Evolutionary conservation across 129 eudicot species (phyloP).

Genomic region (Lactuca sativa): DNA sequence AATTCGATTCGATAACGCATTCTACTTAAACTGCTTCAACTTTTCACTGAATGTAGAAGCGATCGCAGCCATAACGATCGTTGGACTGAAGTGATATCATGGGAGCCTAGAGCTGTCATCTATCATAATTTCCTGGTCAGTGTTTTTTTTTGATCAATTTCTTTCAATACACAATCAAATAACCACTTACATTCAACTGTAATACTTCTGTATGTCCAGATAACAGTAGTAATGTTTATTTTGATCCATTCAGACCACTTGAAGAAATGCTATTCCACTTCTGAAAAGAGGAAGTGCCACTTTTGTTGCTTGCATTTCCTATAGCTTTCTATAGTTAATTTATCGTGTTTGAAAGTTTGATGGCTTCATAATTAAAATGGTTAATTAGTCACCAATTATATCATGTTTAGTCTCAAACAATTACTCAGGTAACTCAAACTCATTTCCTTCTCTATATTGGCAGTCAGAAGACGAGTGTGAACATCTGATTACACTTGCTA

Average conservation of each 20-base stretch:
- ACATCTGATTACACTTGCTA: conserved; percentile 70
- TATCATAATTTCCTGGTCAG: conserved; percentile 53
- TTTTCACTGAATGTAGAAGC: conserved; percentile 30
- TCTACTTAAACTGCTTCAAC: neutral
- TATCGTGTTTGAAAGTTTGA: neutral
- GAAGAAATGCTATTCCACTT: neutral
- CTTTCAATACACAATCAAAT: conserved; percentile 1
- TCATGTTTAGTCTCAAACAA: conserved; percentile 1
- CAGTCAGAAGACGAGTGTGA: conserved; percentile 92
- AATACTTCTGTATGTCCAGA: neutral
- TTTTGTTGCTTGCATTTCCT: neutral
- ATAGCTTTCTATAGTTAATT: neutral
- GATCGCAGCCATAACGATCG: conserved; percentile 45
- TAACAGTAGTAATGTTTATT: neutral
- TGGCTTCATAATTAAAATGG: neutral
- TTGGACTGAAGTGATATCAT: conserved; percentile 69
- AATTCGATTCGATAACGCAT: neutral
- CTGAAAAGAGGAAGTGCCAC: neutral
- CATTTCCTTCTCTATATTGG: conserved; percentile 12
- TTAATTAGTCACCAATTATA: neutral
- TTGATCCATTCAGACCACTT: neutral
- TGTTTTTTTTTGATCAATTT: neutral
- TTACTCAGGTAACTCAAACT: neutral
- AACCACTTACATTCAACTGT: neutral
- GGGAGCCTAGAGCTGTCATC: conserved; percentile 76